Evolutionary conservation across 768 basidiomycete species (phyloP).

Genomic region (Termitomyces sp.): DNA sequence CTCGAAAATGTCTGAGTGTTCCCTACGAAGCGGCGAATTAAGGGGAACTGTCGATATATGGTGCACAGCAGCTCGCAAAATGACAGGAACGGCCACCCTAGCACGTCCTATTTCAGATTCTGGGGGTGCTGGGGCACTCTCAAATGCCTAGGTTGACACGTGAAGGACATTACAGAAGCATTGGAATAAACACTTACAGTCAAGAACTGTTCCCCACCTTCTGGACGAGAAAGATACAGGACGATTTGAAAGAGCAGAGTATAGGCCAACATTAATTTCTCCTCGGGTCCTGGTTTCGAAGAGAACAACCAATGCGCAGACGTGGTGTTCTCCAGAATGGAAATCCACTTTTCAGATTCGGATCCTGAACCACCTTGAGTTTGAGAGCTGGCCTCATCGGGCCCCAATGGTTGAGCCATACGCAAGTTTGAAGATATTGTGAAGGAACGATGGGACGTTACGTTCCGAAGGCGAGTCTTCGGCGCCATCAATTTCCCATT

Average conservation of each 20-base stretch:
- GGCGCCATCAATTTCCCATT: not conserved
- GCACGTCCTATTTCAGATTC: conserved; percentile 25
- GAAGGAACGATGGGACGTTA: not conserved
- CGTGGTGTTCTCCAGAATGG: conserved; percentile 19
- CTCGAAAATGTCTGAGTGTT: conserved; percentile 19
- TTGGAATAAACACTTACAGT: conserved; percentile 11
- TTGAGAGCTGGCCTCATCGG: not conserved
- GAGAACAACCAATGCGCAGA: conserved; percentile 20
- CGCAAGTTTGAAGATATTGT: not conserved
- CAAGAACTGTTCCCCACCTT: conserved; percentile 17
- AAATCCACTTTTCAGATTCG: conserved; percentile 18
- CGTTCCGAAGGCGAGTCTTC: not conserved
- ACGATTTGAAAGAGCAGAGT: conserved; percentile 23
- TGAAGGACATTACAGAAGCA: not conserved
- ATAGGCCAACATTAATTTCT: conserved; percentile 19
- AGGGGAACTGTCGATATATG: conserved; percentile 19
- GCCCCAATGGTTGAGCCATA: not conserved
- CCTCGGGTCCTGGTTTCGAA: conserved; percentile 5
- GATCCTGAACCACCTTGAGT: not conserved
- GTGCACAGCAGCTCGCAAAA: conserved; percentile 17
- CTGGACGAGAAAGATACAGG: conserved; percentile 21
- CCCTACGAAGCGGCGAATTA: conserved; percentile 13
- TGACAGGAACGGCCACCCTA: conserved; percentile 15
- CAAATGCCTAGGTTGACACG: conserved; percentile 17
- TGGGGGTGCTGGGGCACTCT: conserved; percentile 16